These are phyloP conservation scores for Geotrichum phurueaensis DNA, from an alignment of 1,139 yeast genomes.

Conservation along the genomic window DNA sequence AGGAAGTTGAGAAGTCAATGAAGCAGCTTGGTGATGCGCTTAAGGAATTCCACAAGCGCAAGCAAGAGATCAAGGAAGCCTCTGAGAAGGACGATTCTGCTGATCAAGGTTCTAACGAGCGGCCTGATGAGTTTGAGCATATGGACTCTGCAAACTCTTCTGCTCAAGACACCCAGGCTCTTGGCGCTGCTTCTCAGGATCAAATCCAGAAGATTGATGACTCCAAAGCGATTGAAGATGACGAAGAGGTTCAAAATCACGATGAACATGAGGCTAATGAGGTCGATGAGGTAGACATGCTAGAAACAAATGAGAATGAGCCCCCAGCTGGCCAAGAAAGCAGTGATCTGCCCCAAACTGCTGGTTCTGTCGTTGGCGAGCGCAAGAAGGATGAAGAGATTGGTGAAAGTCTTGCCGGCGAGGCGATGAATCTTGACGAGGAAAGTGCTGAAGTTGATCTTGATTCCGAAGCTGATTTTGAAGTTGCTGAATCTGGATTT, in stretches of 20 bases:
- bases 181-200: constrained; percentile 83
- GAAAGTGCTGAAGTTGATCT: constrained; percentile 23
- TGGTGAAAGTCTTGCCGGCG: constrained; percentile 20
- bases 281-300: constrained; percentile 20
- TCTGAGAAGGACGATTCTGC: constrained; percentile 44
- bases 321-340: constrained; percentile 17
- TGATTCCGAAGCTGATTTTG: constrained; percentile 30
- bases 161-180: constrained; percentile 76
- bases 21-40: constrained; percentile 85
- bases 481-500: constrained; percentile 37
- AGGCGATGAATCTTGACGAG: constrained; percentile 30
- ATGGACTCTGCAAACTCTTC: constrained; percentile 72
- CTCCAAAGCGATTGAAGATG: constrained; percentile 71
- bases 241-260: constrained; percentile 32
- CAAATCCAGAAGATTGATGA: constrained; percentile 75
- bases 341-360: constrained; percentile 18
- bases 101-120: constrained; percentile 41
- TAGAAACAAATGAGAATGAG: constrained; percentile 25
- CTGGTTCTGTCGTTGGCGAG: constrained; percentile 24
- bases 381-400: constrained; percentile 19
- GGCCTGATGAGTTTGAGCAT: constrained; percentile 89
- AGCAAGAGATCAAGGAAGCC: constrained; percentile 65
- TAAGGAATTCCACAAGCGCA: constrained; percentile 86
- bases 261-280: constrained; percentile 23
- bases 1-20: constrained; percentile 72